phyloP scores from a whole-genome alignment of 2,329 filamentous ascomycete genomes.

The Neonectria sp. region DNA sequence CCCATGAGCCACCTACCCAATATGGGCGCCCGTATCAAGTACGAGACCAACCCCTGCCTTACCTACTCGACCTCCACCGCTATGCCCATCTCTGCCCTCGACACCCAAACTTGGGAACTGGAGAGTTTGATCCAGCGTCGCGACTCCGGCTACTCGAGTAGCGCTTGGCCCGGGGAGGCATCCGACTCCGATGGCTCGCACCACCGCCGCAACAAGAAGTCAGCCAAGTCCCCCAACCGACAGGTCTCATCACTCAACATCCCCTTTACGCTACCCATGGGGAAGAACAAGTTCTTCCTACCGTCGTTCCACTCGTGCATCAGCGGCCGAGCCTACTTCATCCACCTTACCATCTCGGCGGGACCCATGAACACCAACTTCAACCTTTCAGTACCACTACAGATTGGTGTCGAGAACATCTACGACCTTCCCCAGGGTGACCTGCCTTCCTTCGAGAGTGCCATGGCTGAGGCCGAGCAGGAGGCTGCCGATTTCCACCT shows the following conservation, averaged over 20 bases:
- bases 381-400: conserved; percentile 64
- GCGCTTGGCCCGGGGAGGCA: conserved; percentile 53
- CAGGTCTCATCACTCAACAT: conserved; percentile 62
- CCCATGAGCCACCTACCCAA: conserved; percentile 66
- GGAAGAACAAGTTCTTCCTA: conserved; percentile 66
- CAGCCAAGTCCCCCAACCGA: conserved; percentile 51
- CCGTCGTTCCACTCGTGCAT: conserved; percentile 74
- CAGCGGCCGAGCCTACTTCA: conserved; percentile 67
- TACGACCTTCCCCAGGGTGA: conserved; percentile 49
- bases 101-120: conserved; percentile 60
- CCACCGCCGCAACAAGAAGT: conserved; percentile 41
- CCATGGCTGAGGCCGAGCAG: conserved; percentile 58
- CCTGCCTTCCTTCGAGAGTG: conserved; percentile 66
- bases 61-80: conserved; percentile 63
- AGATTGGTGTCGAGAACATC: conserved; percentile 63
- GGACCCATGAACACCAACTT: conserved; percentile 60
- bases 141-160: conserved; percentile 68
- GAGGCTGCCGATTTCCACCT: conserved; percentile 62
- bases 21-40: conserved; percentile 61
- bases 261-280: conserved; percentile 63
- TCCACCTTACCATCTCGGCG: conserved; percentile 63
- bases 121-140: conserved; percentile 55
- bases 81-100: conserved; percentile 56
- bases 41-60: conserved; percentile 58
- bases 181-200: conserved; percentile 54